Conservation (phyloP, 768 basidiomycete species). For the Agaricus blazei region DNA sequence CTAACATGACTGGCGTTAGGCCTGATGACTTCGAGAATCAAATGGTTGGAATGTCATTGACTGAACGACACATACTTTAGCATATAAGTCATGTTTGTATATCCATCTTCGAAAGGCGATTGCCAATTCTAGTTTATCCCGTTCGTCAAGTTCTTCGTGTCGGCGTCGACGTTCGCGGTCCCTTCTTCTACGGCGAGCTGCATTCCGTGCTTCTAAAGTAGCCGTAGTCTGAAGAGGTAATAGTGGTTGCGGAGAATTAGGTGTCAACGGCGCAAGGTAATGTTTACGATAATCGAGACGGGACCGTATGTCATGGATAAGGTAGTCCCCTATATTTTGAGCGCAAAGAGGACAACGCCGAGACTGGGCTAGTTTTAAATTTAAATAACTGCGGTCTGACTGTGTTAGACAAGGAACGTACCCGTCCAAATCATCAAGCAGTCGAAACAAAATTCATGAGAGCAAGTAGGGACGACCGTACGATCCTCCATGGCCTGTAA, state of each 20-base stretch:
- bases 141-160: constrained; percentile 46
- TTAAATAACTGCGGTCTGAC: not conserved
- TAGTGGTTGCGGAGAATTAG: constrained; percentile 36
- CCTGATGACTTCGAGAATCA: constrained; percentile 8
- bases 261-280: constrained; percentile 59
- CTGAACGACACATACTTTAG: constrained; percentile 55
- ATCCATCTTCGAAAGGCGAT: constrained; percentile 74
- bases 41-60: constrained; percentile 2
- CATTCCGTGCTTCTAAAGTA: constrained; percentile 22
- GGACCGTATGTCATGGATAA: constrained; percentile 78
- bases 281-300: constrained; percentile 80
- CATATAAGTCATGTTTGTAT: constrained; percentile 75
- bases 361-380: constrained; percentile 53
- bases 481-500: constrained; percentile 72
- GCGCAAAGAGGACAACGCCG: constrained; percentile 75
- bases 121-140: constrained; percentile 71
- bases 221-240: constrained; percentile 21
- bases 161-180: constrained; percentile 42
- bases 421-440: constrained; percentile 86
- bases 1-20: constrained; percentile 31
- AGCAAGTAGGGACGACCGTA: constrained; percentile 78
- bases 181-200: constrained; percentile 23
- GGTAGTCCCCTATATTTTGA: constrained; percentile 59
- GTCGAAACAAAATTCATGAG: constrained; percentile 92
- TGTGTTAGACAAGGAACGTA: constrained; percentile 25